Base-by-base conservation (phyloP, 306 rosid species). In the Lagenaria siceraria region DNA sequence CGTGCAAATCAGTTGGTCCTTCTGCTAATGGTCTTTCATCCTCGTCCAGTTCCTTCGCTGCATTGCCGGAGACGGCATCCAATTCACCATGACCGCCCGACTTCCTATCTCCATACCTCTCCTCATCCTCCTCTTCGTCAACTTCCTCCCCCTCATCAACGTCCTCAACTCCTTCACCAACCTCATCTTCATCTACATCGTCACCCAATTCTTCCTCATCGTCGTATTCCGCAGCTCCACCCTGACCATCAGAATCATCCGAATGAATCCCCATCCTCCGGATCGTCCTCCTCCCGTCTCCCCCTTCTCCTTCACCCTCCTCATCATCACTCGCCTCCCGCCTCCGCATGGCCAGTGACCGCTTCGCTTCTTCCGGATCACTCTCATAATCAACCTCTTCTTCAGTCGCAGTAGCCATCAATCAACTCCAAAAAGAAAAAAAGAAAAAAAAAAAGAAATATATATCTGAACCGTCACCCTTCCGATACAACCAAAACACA, bases 251-350 rank as follows among this genome's bases (percentile, higher is more conserved):
- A 7, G 94, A 90, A 69, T 88, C 96, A 66, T 90, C 94, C 1
- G 94, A 89, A 80, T 79, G 89, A 80, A 82, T 78, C 74, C 73
- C 83, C 17, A 38, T 83, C 63, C 88, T 84, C 74, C 59, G 91
- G 52, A 86, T 92, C 72, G 74, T 66, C 82, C 81, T 77, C 78
- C 78, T 24, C 80, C 88, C 83, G 71, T 85, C 89, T 18, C 82
- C 62, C 31, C 73, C 87, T 27, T 55, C 87, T 36, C 79, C 87
- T 48, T 88, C 97, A 15, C 79, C 93, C 73, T 86, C 98, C 80
- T 89, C 96, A 27, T 92, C 98, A 76, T 92, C 98, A 81, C 98
- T 92, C 4, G 96, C 98, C 49, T 81, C 90, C 52, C 91, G 87
- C 86, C 98, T 81, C 86, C 98, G 90, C 97, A 92, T 90, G 78